Conservation (phyloP, 805 yeast genomes). For the Hanseniaspora hatyaiensis region DNA sequence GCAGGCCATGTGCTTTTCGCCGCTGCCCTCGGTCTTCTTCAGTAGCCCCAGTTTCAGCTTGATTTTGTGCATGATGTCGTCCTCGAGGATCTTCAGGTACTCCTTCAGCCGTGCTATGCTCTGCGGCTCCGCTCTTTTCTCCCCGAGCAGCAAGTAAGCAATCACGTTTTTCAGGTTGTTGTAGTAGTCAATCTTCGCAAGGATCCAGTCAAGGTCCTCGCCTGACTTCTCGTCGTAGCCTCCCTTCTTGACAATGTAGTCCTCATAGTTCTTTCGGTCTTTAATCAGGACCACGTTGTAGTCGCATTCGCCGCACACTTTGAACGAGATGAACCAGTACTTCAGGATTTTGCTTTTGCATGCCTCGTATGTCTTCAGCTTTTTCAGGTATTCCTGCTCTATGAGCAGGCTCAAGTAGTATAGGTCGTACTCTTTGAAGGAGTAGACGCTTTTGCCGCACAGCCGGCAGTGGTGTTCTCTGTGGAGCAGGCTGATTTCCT, state of each 20-base stretch:
- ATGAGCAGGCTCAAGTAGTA: conserved; percentile 6
- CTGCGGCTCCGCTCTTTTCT: not conserved
- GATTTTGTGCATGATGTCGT: conserved; percentile 3
- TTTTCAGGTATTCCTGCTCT: conserved; percentile 10
- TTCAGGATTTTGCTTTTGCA: not conserved
- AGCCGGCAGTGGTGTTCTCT: conserved; percentile 12
- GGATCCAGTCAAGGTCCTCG: conserved; percentile 10
- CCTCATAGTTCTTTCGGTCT: not conserved
- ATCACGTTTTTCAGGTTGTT: conserved; percentile 7
- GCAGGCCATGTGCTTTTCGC: not conserved
- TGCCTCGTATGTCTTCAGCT: not conserved
- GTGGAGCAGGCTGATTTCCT: not conserved
- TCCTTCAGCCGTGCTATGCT: not conserved
- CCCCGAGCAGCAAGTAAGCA: not conserved
- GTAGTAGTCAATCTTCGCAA: conserved; percentile 9
- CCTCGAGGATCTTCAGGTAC: conserved; percentile 9
- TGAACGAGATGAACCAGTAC: conserved; percentile 12
- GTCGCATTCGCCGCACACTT: conserved; percentile 9
- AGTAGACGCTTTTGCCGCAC: not conserved
- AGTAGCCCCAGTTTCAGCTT: not conserved
- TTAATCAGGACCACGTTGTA: conserved; percentile 1
- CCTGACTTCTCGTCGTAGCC: conserved; percentile 12
- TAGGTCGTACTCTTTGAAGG: conserved; percentile 6
- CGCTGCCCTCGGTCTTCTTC: not conserved
- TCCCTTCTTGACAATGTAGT: not conserved